Percentiles rank a stretch among this genome's conserved stretches.
These are phyloP conservation scores for Basipetospora chlamydospora DNA, from an alignment of 2,329 filamentous ascomycete species.

Conservation along the genomic window DNA sequence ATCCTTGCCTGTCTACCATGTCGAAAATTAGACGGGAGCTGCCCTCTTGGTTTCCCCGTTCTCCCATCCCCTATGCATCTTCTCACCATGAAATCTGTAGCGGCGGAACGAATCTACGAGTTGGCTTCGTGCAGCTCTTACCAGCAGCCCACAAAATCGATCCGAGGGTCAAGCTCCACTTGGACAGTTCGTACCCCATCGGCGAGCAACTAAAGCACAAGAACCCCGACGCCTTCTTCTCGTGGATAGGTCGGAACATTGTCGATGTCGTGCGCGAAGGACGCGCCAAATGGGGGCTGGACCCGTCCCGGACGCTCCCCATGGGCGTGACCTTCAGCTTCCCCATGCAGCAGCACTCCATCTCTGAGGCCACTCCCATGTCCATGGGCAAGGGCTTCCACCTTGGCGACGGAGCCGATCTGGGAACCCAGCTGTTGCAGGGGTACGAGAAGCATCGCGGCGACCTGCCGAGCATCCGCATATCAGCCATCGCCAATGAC, in stretches of 20 bases:
- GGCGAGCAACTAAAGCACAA: slow-evolving; percentile 58
- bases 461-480: slow-evolving; percentile 48
- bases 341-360: slow-evolving; percentile 49
- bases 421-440: slow-evolving; percentile 41
- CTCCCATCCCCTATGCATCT: background rate
- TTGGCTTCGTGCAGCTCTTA: slow-evolving; percentile 50
- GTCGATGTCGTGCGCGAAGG: slow-evolving; percentile 54
- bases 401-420: slow-evolving; percentile 43
- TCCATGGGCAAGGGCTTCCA: slow-evolving; percentile 59
- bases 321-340: slow-evolving; percentile 60
- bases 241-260: slow-evolving; percentile 70
- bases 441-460: slow-evolving; percentile 41
- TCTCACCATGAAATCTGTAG: slow-evolving; percentile 23
- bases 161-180: slow-evolving; percentile 36
- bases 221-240: slow-evolving; percentile 59
- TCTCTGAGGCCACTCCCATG: slow-evolving; percentile 49
- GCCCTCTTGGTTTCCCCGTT: background rate
- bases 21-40: background rate
- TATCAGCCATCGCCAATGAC: slow-evolving; percentile 69
- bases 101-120: slow-evolving; percentile 54
- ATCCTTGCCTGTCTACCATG: no score
- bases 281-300: slow-evolving; percentile 26
- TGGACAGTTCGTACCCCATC: slow-evolving; percentile 64
- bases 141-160: slow-evolving; percentile 10
- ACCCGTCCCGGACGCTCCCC: slow-evolving; percentile 32